phyloP scores from a whole-genome alignment of 2,329 filamentous ascomycete species.

The Drechslera avenae region DNA sequence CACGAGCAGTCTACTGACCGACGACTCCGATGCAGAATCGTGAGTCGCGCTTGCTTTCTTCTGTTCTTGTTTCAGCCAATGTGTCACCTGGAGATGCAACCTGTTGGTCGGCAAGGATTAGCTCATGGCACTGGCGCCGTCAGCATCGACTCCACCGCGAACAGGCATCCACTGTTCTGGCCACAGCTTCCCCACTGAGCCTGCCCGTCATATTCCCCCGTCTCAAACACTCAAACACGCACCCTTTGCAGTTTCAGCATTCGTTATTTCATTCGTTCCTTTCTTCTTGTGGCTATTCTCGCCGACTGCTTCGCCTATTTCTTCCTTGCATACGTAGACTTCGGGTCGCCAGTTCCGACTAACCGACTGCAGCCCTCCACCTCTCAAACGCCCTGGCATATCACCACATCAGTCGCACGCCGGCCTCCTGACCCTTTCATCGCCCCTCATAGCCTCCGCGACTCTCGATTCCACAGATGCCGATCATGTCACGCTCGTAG shows the following conservation, averaged over 20 bases:
- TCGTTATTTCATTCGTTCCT: slow-evolving; percentile 21
- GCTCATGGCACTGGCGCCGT: not conserved
- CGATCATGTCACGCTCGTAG: slow-evolving; percentile 35
- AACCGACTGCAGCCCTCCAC: slow-evolving; percentile 38
- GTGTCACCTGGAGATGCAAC: slow-evolving; percentile 12
- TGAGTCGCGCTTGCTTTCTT: slow-evolving; percentile 47
- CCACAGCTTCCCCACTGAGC: slow-evolving; percentile 27
- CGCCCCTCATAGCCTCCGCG: slow-evolving; percentile 52
- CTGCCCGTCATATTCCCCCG: slow-evolving; percentile 9
- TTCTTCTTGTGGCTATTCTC: slow-evolving; percentile 8
- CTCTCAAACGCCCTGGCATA: slow-evolving; percentile 46
- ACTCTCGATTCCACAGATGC: slow-evolving; percentile 43
- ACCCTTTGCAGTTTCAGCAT: slow-evolving; percentile 12
- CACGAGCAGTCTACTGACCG: slow-evolving; percentile 56
- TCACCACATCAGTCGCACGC: slow-evolving; percentile 57
- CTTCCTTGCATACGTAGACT: slow-evolving; percentile 22
- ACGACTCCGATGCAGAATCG: slow-evolving; percentile 57
- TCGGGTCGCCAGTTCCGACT: slow-evolving; percentile 29
- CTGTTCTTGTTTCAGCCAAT: slow-evolving; percentile 14
- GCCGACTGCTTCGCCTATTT: slow-evolving; percentile 9
- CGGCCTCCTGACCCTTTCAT: slow-evolving; percentile 56
- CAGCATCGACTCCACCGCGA: slow-evolving; percentile 29
- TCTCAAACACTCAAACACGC: slow-evolving; percentile 17
- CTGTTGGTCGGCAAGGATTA: slow-evolving; percentile 1
- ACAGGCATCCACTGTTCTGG: slow-evolving; percentile 22